Conservation (phyloP, 1,139 yeast genomes). For the Spencermartinsiella ligniputridi region DNA sequence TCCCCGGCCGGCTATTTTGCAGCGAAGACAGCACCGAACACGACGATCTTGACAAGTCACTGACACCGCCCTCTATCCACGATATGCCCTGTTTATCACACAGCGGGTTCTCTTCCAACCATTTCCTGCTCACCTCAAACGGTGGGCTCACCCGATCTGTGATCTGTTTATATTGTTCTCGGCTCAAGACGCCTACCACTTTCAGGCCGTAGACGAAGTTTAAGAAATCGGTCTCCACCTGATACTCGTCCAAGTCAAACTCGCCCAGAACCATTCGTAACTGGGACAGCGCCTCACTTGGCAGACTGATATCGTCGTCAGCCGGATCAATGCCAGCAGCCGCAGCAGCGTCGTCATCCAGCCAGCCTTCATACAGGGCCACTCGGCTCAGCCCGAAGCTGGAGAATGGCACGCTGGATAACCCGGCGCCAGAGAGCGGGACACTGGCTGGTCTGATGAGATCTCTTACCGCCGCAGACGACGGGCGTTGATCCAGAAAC, state of each 20-base stretch:
- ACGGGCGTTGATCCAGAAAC: not conserved
- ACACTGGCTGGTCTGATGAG: not conserved
- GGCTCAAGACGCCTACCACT: constrained; percentile 3
- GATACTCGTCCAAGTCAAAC: constrained; percentile 5
- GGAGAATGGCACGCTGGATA: not conserved
- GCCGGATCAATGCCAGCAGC: not conserved
- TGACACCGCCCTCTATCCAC: constrained; percentile 6
- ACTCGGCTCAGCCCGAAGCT: not conserved
- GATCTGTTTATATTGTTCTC: constrained; percentile 1
- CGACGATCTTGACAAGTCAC: not conserved
- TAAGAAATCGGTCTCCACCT: constrained; percentile 9
- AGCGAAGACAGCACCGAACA: not conserved
- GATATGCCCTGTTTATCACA: constrained; percentile 13
- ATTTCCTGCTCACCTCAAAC: constrained; percentile 1
- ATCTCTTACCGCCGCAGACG: not conserved
- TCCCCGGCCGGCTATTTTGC: not conserved
- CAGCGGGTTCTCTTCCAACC: constrained; percentile 3
- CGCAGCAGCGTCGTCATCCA: not conserved
- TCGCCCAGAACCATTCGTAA: constrained; percentile 1
- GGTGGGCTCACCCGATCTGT: constrained; percentile 4
- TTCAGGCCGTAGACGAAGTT: constrained; percentile 4
- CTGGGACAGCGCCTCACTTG: not conserved
- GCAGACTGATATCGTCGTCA: not conserved
- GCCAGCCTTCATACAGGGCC: not conserved
- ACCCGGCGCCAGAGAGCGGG: not conserved